phyloP scores from a whole-genome alignment of 306 rosid species.

The Glycine tomentella region DNA sequence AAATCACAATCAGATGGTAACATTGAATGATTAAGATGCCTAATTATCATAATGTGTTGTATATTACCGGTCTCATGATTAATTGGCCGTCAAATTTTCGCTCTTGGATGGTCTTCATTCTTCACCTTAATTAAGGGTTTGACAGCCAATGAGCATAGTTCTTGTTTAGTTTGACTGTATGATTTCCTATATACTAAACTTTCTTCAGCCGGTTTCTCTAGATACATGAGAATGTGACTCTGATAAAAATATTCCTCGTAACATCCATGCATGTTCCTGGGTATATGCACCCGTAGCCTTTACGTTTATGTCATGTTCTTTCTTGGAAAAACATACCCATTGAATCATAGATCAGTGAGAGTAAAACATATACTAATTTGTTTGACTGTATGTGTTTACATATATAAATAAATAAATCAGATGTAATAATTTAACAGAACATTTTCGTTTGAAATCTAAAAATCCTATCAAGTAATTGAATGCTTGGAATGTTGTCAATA shows the following conservation, averaged over 20 bases:
- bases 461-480: neutral
- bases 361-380: neutral
- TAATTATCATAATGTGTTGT: slow-evolving; percentile 8
- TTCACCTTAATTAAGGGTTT: neutral
- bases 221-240: slow-evolving; percentile 14
- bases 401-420: neutral
- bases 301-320: slow-evolving; percentile 41
- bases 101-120: slow-evolving; percentile 3
- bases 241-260: slow-evolving; percentile 20
- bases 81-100: slow-evolving; percentile 31
- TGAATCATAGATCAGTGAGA: neutral
- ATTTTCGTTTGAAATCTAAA: neutral
- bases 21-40: slow-evolving; percentile 18
- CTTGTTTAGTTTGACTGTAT: slow-evolving; percentile 40
- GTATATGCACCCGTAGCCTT: slow-evolving; percentile 37
- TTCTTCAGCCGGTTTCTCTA: neutral
- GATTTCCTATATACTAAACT: neutral
- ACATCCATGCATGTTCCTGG: slow-evolving; percentile 24
- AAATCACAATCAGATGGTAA: neutral
- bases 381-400: no score
- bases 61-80: neutral
- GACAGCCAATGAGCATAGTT: neutral
- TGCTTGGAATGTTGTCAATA: neutral
- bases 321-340: slow-evolving; percentile 37
- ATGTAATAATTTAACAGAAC: neutral